Base-by-base conservation (phyloP, 2,329 filamentous ascomycete species). In the Periconia macrospinosa region DNA sequence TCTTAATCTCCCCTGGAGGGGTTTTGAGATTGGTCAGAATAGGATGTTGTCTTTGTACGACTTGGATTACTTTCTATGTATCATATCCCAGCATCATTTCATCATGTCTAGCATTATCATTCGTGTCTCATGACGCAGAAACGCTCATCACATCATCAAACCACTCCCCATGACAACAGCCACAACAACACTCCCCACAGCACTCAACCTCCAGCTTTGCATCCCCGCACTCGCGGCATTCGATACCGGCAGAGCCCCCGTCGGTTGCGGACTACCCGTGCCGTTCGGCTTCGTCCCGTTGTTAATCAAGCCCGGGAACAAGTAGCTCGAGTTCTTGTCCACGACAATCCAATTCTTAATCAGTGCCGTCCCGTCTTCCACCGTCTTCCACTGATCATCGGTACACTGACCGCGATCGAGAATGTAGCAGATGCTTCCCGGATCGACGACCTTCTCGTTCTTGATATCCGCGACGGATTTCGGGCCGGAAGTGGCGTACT, bases 401-500 rank as follows among this genome's bases (percentile, higher is more conserved):
- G 67, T 72, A 23, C 70, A 71, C 41, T 68, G 61, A 0, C 59
- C 67, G 1, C 52, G 51, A 33, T 70, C 67, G 3, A 71, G 54
- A 5, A 72, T 62, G 47, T 73, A 73, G 41, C 70, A 73, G 46
- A 69, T 63, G 15, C 74, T 71, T 17, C 66, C 70, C 0, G 76
- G 75, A 20, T 67, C 64, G 2, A 71, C 67, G 0, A 79, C 75
- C 1, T 76, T 70, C 33, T 74, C 59, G 44, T 81, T 79, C 56
- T 75, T 81, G 53, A 81, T 74, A 27, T 78, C 68, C 62, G 63
- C 77, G 19, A 73, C 76, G 46, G 71, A 74, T 5, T 63, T 62
- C 3, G 71, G 76, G 2, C 71, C 78, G 55, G 56, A 41, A 2
- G 65, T 65, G 0, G 55, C 47, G 42, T 70, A 71, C 2, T 75